Percentiles rank a stretch among this genome's conserved stretches.
Evolutionary conservation across 345 rosid species (phyloP).

Genomic region (Physaria fendleri): DNA sequence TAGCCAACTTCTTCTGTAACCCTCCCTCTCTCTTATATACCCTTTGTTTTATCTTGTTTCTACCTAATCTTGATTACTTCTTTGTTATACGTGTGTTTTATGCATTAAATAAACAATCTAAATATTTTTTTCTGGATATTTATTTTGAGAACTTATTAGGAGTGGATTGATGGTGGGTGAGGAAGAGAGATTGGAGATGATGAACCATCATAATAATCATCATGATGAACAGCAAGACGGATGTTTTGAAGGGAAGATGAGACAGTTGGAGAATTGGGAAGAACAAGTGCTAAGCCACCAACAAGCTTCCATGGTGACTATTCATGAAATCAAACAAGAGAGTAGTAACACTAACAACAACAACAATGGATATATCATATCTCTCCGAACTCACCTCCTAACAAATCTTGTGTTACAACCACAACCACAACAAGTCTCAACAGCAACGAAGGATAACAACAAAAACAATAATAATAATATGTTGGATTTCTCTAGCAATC

Average conservation of each 20-base stretch:
- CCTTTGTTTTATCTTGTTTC: conserved; percentile 4
- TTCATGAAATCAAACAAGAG: conserved; percentile 62
- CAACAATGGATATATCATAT: conserved; percentile 29
- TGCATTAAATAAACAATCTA: conserved; percentile 4
- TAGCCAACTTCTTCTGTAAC: conserved; percentile 68
- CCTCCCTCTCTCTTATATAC: conserved; percentile 15
- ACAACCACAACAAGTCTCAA: conserved; percentile 34
- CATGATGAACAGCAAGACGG: conserved; percentile 18
- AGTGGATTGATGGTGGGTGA: conserved; percentile 62
- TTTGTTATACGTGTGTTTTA: not conserved
- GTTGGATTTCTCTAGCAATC: conserved; percentile 61
- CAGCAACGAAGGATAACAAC: conserved; percentile 28
- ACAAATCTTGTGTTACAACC: conserved; percentile 56
- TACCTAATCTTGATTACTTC: not conserved
- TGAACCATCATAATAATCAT: conserved; percentile 22
- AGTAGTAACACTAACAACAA: conserved; percentile 36
- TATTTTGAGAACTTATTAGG: conserved; percentile 32
- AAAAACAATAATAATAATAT: conserved; percentile 40
- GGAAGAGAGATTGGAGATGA: conserved; percentile 44
- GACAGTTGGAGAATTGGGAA: conserved; percentile 63
- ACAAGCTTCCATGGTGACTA: conserved; percentile 39
- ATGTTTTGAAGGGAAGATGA: conserved; percentile 42
- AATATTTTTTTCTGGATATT: not conserved
- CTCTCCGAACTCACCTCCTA: conserved; percentile 56
- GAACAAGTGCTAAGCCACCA: conserved; percentile 51